Conservation (phyloP, 331 rosid species). For the Arachis monticola region DNA sequence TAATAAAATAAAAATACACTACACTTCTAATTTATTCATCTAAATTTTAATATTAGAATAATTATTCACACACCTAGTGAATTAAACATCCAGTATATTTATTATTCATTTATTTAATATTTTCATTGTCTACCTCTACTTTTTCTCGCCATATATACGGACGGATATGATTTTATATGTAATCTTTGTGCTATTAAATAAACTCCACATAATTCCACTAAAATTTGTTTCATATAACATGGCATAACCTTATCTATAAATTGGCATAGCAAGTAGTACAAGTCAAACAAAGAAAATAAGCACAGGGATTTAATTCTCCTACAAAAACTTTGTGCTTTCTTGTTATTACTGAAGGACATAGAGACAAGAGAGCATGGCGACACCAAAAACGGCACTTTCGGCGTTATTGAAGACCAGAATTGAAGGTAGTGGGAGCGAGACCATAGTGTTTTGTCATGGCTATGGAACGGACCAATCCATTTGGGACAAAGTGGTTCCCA, state of each 20-base stretch:
- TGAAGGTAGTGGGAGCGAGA: constrained; percentile 17
- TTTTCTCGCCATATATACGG: no score
- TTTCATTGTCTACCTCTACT: no score
- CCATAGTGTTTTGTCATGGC: constrained; percentile 39
- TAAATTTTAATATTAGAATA: no score
- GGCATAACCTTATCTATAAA: not conserved
- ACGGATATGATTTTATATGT: no score
- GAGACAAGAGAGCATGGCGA: constrained; percentile 7
- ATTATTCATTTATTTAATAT: no score
- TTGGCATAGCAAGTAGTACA: not conserved
- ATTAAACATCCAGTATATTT: no score
- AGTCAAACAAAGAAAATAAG: not conserved
- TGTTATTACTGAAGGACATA: not conserved
- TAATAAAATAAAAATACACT: no score
- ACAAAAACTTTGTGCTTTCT: not conserved
- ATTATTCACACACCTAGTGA: no score
- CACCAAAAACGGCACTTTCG: constrained; percentile 5
- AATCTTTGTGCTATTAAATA: no score
- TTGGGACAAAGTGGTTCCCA: constrained; percentile 38
- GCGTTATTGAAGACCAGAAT: constrained; percentile 17
- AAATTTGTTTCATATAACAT: no score
- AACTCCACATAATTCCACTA: no score
- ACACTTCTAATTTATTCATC: no score
- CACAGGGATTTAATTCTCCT: not conserved
- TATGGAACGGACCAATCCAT: constrained; percentile 37